Conservation (phyloP, 2,329 filamentous ascomycete species). For the Trichophyton verrucosum region DNA sequence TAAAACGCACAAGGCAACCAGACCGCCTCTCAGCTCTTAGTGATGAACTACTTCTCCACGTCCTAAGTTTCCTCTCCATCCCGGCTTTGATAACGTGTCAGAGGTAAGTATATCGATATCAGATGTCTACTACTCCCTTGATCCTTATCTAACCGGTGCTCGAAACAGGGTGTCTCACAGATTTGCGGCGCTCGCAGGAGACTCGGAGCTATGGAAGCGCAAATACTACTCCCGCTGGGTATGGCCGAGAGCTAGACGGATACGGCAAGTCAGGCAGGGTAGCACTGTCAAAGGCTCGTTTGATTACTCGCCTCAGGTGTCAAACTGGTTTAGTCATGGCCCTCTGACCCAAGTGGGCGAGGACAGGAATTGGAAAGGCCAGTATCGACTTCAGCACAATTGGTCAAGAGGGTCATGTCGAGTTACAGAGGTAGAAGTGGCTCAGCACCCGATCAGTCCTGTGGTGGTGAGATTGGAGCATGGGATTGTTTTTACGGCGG, state of each 20-base stretch:
- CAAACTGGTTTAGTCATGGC: slow-evolving; percentile 51
- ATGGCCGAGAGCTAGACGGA: slow-evolving; percentile 61
- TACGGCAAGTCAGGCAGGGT: slow-evolving; percentile 51
- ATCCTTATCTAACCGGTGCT: background rate
- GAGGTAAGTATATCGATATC: slow-evolving; percentile 32
- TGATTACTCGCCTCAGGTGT: slow-evolving; percentile 43
- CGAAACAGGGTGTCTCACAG: slow-evolving; percentile 47
- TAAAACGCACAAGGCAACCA: slow-evolving; percentile 9
- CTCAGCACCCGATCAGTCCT: slow-evolving; percentile 43
- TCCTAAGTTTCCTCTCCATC: slow-evolving; percentile 64
- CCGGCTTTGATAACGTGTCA: slow-evolving; percentile 53
- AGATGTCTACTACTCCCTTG: background rate
- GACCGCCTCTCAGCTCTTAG: slow-evolving; percentile 64
- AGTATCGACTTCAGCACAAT: slow-evolving; percentile 81
- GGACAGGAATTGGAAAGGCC: slow-evolving; percentile 63
- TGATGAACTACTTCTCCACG: slow-evolving; percentile 76
- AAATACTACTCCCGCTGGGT: slow-evolving; percentile 84
- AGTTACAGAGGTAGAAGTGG: slow-evolving; percentile 62
- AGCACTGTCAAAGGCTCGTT: slow-evolving; percentile 18
- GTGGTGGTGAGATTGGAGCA: slow-evolving; percentile 66
- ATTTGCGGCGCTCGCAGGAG: slow-evolving; percentile 58
- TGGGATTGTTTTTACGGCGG: slow-evolving; percentile 65
- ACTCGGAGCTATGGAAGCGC: slow-evolving; percentile 82
- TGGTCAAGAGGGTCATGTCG: slow-evolving; percentile 75
- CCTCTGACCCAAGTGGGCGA: slow-evolving; percentile 40